These are phyloP conservation scores for Aspergillus caelatus DNA, from an alignment of 2,329 filamentous ascomycete species.

Conservation along the genomic window DNA sequence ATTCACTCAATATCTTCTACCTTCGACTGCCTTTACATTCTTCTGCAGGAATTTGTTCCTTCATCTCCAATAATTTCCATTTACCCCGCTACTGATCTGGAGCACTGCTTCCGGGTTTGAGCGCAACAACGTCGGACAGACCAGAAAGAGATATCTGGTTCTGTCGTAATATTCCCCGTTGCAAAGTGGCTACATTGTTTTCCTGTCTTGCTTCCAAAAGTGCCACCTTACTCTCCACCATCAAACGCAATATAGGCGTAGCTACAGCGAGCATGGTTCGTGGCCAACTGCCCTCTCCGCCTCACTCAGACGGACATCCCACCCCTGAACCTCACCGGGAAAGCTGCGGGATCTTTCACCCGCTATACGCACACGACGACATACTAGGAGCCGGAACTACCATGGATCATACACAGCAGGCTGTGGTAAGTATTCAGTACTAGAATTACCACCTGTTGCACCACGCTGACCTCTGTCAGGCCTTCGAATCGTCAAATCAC, in stretches of 20 bases:
- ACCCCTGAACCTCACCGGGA: slow-evolving; percentile 20
- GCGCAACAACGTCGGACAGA: not conserved
- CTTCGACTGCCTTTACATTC: not conserved
- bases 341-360: slow-evolving; percentile 17
- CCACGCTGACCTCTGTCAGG: slow-evolving; percentile 14
- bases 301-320: slow-evolving; percentile 30
- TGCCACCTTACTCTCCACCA: not conserved
- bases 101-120: not conserved
- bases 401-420: slow-evolving; percentile 11
- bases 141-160: not conserved
- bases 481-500: slow-evolving; percentile 20
- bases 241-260: slow-evolving; percentile 11
- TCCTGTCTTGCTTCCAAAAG: not conserved
- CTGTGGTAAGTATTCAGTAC: slow-evolving; percentile 25
- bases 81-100: not conserved
- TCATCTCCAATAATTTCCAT: not conserved
- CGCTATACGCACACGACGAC: slow-evolving; percentile 15
- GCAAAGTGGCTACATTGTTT: not conserved
- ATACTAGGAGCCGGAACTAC: slow-evolving; percentile 7
- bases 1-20: not conserved
- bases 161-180: not conserved
- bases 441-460: not conserved
- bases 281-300: slow-evolving; percentile 32
- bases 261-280: slow-evolving; percentile 20
- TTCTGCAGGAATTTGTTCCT: not conserved